phyloP scores from a whole-genome alignment of 768 basidiomycete species.

The Rhodotorula diobovata region DNA sequence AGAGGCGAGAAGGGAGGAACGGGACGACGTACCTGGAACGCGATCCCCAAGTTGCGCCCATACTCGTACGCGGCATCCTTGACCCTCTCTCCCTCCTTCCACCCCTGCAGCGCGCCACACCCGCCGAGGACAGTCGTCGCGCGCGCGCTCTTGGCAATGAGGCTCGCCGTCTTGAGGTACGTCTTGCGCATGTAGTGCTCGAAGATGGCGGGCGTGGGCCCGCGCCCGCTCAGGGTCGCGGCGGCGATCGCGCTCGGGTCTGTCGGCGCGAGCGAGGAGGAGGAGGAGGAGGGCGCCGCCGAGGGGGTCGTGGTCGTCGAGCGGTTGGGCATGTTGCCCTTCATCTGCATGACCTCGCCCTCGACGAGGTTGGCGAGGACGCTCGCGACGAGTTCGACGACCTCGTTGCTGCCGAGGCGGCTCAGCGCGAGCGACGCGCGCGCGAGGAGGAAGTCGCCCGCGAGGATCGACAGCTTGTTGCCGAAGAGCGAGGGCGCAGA shows the following conservation, averaged over 20 bases:
- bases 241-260: background rate
- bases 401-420: constrained; percentile 77
- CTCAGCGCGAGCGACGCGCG: constrained; percentile 82
- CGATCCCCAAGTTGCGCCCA: constrained; percentile 82
- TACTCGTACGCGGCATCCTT: constrained; percentile 88
- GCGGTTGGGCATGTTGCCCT: constrained; percentile 50
- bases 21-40: constrained; percentile 72
- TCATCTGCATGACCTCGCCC: constrained; percentile 77
- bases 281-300: background rate
- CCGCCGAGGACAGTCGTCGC: constrained; percentile 85
- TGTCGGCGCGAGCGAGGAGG: background rate
- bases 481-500: constrained; percentile 73
- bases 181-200: constrained; percentile 79
- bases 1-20: background rate
- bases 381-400: constrained; percentile 85
- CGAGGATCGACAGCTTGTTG: constrained; percentile 89
- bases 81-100: constrained; percentile 65
- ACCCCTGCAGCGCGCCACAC: constrained; percentile 49
- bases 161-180: constrained; percentile 83
- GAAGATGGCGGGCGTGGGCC: constrained; percentile 48
- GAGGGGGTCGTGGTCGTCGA: constrained; percentile 1
- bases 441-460: constrained; percentile 91
- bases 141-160: constrained; percentile 82
- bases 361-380: constrained; percentile 95
- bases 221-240: constrained; percentile 18